Base-by-base conservation (phyloP, 1,139 yeast species). In the Yamadazyma triangularis region DNA sequence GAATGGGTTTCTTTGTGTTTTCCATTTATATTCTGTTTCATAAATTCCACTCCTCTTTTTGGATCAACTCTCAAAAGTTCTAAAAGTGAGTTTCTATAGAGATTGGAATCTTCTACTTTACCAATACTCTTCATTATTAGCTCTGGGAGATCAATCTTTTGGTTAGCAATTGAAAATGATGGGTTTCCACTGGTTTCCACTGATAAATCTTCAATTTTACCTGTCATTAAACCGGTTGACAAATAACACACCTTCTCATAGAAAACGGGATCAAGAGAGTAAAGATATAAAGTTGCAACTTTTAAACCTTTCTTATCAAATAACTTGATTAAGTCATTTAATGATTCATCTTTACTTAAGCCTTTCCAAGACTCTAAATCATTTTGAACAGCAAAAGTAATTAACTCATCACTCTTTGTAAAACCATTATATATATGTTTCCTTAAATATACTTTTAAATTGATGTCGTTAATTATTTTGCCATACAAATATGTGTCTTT, bases 31-130 rank as follows among this genome's bases (percentile, higher is more conserved):
- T 59, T 49, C 18, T 43, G 38, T 34, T 60, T 57, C 44, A 68
- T 53, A 27, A 56, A 64, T 5, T 42, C 39, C 11, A 64, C 47
- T 0, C 67, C 64, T 25, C 37, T 40, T 2, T 49, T 44, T 15
- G 62, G 50, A 28, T 57, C 52, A 2, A 55, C 24, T 31, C 60
- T 51, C 4, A 67, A 39, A 1, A 65, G 43, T 27, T 57, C 62
- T 10, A 67, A 38, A 4, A 67, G 47, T 24, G 36, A 21, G 22
- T 41, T 38, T 19, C 47, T 18, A 28, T 61, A 63, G 4, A 39
- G 22, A 4, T 45, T 44, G 20, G 51, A 53, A 29, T 54, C 54
- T 5, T 44, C 39, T 8, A 57, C 38, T 4, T 42, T 35, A 16
- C 37, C 43, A 11, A 53, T 31, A 8, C 44, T 36, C 5, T 38